Base-by-base conservation (phyloP, 345 rosid genomes). In the Ailanthus altissimus region DNA sequence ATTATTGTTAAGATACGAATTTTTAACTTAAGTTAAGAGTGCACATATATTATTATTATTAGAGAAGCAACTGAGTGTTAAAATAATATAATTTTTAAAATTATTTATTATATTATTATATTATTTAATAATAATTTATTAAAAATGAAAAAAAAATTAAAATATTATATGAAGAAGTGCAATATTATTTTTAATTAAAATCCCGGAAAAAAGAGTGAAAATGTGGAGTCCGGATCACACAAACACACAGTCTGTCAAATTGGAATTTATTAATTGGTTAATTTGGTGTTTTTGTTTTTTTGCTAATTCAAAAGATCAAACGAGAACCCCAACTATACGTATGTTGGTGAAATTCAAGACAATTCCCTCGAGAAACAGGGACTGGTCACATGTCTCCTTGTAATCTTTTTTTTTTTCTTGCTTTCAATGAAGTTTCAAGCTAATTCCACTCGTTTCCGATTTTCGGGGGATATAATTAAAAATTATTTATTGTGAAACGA, bases 311-410 rank as follows among this genome's bases (percentile, higher is more conserved):
- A 36, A 26, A 69, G 32, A 47, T 68, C 21, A 28, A 68, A 1
- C 10, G 3, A 9, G 4, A 46, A 40, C n/a, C 53, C 72, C 25
- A 26, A 68, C 8, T 6, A 14, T 45, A 50, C 43, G 51, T 16
- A 45, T 75, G 83, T 75, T 71, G 79, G 73, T 40, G 72, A 72
- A 65, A 76, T 45, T 38, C 64, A 18, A 15, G 84, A 80, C 84
- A 83, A 67, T 72, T 51, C 49, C 82, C 77, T 83, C 82, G 68
- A 70, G 57, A 67, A 36, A 45, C 3, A 75, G 56, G 47, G 67
- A 36, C 28, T 43, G 16, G 60, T 81, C 83, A 70, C 79, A 43
- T 70, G 81, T 64, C 45, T 59, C 58, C 70, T 77, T n/a, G n/a
- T n/a, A n/a, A n/a, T n/a, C n/a, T n/a, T n/a, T n/a, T n/a, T 12